phyloP scores from a whole-genome alignment of 1,139 yeast species.

The Suhomyces bokatorum region DNA sequence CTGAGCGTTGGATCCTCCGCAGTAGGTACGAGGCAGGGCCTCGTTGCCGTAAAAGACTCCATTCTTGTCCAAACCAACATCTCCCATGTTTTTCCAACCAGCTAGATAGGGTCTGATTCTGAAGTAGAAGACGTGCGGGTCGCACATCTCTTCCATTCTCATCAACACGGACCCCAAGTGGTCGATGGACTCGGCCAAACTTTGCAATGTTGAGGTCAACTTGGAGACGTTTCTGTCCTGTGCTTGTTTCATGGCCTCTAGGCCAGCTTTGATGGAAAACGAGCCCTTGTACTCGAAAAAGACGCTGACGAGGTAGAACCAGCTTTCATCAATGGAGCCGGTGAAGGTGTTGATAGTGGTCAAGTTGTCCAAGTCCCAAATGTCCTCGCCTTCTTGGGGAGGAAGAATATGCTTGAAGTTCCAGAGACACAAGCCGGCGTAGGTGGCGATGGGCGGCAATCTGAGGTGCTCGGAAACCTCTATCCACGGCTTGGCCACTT shows the following conservation, averaged over 20 bases:
- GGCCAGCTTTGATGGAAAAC: constrained; percentile 56
- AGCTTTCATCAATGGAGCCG: constrained; percentile 86
- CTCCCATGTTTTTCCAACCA: constrained; percentile 93
- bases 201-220: constrained; percentile 53
- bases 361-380: constrained; percentile 61
- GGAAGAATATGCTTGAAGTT: constrained; percentile 71
- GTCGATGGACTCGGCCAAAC: constrained; percentile 75
- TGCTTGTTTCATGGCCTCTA: constrained; percentile 55
- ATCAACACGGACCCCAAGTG: constrained; percentile 70
- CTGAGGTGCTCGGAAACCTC: constrained; percentile 58
- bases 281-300: constrained; percentile 85
- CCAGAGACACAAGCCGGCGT: constrained; percentile 88
- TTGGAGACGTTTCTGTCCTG: constrained; percentile 31
- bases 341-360: constrained; percentile 85
- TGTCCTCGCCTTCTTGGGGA: constrained; percentile 31
- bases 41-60: constrained; percentile 82
- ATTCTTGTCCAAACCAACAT: constrained; percentile 71
- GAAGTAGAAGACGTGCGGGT: constrained; percentile 86
- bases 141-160: constrained; percentile 93
- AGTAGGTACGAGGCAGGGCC: constrained; percentile 53
- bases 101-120: constrained; percentile 87
- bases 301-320: constrained; percentile 90
- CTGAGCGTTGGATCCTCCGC: constrained; percentile 96
- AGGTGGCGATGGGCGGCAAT: constrained; percentile 84
- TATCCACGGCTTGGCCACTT: constrained; percentile 70